Base-by-base conservation (phyloP, 352 stramenopile genomes). In the Nothophytophthora sp. region DNA sequence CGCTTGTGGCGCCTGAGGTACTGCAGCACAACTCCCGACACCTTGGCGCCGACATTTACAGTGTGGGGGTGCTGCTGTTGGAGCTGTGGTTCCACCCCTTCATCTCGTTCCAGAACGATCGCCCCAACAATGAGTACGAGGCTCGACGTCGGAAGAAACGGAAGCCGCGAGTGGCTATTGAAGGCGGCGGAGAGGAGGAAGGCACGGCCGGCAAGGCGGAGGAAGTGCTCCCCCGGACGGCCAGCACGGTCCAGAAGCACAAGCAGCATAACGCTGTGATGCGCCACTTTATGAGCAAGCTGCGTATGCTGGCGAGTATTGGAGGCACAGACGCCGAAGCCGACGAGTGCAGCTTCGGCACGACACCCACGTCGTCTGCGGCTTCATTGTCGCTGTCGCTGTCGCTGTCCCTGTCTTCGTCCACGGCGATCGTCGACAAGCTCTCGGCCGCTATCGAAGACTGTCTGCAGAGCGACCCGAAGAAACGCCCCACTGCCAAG, bases 401-500 rank as follows among this genome's bases (percentile, higher is more conserved):
- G 22, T 56, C 56, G 19, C 11, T 73, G 20, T 67, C 62, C 34
- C 47, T 68, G 22, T 56, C 56, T 1, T 72, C 66, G 0, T 66
- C 69, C 6, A 60, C 60, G 12, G 54, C 73, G 30, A 44, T 76
- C 18, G 66, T 76, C 1, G 73, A 78, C 38, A 81, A 76, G 40
- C 39, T 88, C 5, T 65, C 78, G 19, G 46, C 54, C 5, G 47
- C 67, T 5, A 78, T 90, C 34, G 55, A 76, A 30, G 73, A 80
- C 18, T 92, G 79, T 41, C 53, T 92, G 16, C 70, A 86, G 27
- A 75, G 68, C 22, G 70, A 86, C 27, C 70, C 79, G 5, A 79
- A 69, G 43, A 73, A 75, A 35, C 67, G 81, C 1, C 76, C 73
- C 18, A 85, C 66, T 2, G 73, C 74, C 13, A 79, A 81, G 33